Conservation (phyloP, 345 rosid genomes). For the Aquilaria malaccensis region DNA sequence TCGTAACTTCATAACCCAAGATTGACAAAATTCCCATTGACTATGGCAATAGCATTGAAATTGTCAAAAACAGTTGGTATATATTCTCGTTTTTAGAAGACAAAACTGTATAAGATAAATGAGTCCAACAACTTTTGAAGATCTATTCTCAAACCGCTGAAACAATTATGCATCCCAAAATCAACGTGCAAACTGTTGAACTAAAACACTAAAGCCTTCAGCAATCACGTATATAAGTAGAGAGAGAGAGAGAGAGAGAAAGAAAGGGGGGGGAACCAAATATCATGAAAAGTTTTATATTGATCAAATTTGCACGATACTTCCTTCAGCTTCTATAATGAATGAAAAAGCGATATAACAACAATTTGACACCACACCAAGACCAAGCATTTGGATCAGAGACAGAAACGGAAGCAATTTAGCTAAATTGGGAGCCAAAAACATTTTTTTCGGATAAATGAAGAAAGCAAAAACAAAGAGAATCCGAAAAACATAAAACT, state of each 20-base stretch:
- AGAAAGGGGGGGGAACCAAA: no score
- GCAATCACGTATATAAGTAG: no score
- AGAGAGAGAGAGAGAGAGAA: no score
- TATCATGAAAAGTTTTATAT: no score
- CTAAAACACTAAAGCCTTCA: no score
- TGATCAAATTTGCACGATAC: no score
- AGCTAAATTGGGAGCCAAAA: not conserved
- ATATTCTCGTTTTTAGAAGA: slow-evolving; percentile 57
- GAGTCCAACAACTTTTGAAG: not conserved
- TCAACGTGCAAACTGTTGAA: not conserved
- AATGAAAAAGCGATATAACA: no score
- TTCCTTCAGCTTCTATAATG: no score
- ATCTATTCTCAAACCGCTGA: not conserved
- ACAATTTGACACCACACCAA: no score
- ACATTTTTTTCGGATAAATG: not conserved
- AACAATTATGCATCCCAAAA: not conserved
- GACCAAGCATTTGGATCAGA: not conserved
- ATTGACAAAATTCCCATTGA: slow-evolving; percentile 80
- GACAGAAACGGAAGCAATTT: not conserved
- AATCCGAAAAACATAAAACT: not conserved
- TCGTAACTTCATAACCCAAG: slow-evolving; percentile 52
- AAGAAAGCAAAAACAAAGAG: not conserved
- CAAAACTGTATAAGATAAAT: slow-evolving; percentile 1
- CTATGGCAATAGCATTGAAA: slow-evolving; percentile 95
- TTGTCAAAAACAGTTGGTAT: slow-evolving; percentile 95